Percentiles rank a stretch among this genome's conserved stretches.
Evolutionary conservation across 257 asterid genomes (phyloP).

Genomic region (Ajuga chamaepitys): DNA sequence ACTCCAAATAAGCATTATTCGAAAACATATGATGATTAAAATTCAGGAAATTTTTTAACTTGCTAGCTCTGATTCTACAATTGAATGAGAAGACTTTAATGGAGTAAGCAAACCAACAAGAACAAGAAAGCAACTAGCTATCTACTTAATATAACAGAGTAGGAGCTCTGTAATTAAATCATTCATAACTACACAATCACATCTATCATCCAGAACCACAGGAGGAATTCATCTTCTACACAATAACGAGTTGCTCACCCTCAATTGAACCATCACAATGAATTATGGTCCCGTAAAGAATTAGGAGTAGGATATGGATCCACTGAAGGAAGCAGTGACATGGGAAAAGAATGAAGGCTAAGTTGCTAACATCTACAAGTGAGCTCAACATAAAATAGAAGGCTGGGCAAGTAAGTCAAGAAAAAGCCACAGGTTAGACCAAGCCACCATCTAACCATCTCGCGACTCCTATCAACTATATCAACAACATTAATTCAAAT

Average conservation of each 20-base stretch:
- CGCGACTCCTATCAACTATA: not conserved
- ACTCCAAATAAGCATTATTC: too few relatives aligned
- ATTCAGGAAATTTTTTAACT: not conserved
- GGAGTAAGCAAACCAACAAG: not conserved
- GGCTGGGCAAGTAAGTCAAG: not conserved
- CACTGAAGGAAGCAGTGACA: slow-evolving; percentile 4
- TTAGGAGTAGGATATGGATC: not conserved
- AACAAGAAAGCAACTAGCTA: not conserved
- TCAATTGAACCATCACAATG: not conserved
- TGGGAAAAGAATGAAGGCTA: not conserved
- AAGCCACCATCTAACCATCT: too few relatives aligned
- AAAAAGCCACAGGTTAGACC: not conserved
- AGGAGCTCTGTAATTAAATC: not conserved
- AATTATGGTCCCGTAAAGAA: not conserved
- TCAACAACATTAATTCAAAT: not conserved
- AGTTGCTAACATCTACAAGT: not conserved
- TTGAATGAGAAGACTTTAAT: not conserved
- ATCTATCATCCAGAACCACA: not conserved
- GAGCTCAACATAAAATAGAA: not conserved
- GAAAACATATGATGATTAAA: too few relatives aligned
- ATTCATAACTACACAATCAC: not conserved
- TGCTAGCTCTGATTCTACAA: not conserved
- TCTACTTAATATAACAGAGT: not conserved
- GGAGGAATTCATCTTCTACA: not conserved
- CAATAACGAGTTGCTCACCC: not conserved